phyloP scores from a whole-genome alignment of 495 filamentous ascomycete genomes.

The Annulohypoxylon maeteangense region DNA sequence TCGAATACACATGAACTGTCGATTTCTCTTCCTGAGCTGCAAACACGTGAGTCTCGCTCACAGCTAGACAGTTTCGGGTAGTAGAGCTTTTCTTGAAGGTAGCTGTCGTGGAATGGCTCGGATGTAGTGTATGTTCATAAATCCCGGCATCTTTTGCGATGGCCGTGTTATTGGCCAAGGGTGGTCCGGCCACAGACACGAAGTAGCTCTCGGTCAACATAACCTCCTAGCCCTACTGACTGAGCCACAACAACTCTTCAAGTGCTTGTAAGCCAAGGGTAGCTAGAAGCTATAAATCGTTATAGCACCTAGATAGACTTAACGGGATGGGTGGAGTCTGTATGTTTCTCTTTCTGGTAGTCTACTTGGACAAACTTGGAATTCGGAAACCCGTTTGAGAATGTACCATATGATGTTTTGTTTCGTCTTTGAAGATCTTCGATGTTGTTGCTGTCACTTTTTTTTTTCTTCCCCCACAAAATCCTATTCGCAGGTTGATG shows the following conservation, averaged over 20 bases:
- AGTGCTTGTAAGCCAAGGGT: not conserved
- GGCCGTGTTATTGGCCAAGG: slow-evolving; percentile 70
- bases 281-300: not conserved
- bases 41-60: slow-evolving; percentile 86
- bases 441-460: slow-evolving; percentile 10
- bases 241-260: not conserved
- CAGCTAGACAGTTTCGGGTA: slow-evolving; percentile 78
- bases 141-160: slow-evolving; percentile 82
- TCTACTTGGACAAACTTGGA: not conserved
- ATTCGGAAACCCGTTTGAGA: slow-evolving; percentile 10
- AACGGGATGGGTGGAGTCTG: slow-evolving; percentile 15
- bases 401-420: slow-evolving; percentile 1
- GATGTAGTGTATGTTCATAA: slow-evolving; percentile 84
- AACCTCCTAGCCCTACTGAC: slow-evolving; percentile 5
- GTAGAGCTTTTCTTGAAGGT: slow-evolving; percentile 95
- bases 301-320: not conserved
- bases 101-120: slow-evolving; percentile 72
- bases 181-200: slow-evolving; percentile 73
- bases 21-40: slow-evolving; percentile 91
- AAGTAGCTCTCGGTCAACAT: slow-evolving; percentile 89
- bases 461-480: slow-evolving; percentile 34
- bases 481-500: slow-evolving; percentile 15
- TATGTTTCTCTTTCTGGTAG: slow-evolving; percentile 1
- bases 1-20: slow-evolving; percentile 88
- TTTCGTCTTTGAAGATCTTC: slow-evolving; percentile 7